Evolutionary conservation across 805 yeast species (phyloP).

Genomic region (Diddensiella transvaalensis): DNA sequence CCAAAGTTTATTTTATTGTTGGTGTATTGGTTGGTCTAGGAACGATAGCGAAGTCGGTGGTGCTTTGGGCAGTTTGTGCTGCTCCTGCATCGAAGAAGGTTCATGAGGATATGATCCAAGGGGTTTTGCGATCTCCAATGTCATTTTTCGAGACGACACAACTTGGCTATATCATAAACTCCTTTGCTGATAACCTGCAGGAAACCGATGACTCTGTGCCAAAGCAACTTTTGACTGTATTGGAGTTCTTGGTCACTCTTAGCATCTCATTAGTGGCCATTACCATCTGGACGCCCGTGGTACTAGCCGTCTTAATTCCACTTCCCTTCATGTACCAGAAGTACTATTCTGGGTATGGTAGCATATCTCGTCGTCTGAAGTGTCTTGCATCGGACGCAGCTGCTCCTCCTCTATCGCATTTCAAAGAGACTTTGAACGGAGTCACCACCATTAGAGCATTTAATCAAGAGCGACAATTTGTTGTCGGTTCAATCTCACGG

Average conservation of each 20-base stretch:
- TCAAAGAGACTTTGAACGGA: slow-evolving; percentile 76
- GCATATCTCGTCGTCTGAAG: slow-evolving; percentile 70
- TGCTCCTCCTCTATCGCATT: slow-evolving; percentile 73
- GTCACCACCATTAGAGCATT: slow-evolving; percentile 72
- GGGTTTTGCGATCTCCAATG: slow-evolving; percentile 86
- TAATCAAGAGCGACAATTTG: slow-evolving; percentile 58
- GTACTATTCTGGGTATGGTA: slow-evolving; percentile 64
- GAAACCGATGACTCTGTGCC: slow-evolving; percentile 71
- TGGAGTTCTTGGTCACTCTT: slow-evolving; percentile 33
- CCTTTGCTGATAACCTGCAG: slow-evolving; percentile 85
- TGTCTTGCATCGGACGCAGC: slow-evolving; percentile 63
- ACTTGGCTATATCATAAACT: slow-evolving; percentile 79
- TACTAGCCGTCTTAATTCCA: slow-evolving; percentile 66
- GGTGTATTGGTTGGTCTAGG: slow-evolving; percentile 43
- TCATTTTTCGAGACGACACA: slow-evolving; percentile 91
- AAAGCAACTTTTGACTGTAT: slow-evolving; percentile 34
- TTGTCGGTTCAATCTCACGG: slow-evolving; percentile 37
- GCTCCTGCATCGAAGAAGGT: slow-evolving; percentile 32
- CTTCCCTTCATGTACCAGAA: slow-evolving; percentile 57
- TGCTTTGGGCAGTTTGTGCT: slow-evolving; percentile 48
- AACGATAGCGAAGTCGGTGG: slow-evolving; percentile 51
- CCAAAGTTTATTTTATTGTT: slow-evolving; percentile 57
- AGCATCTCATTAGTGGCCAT: slow-evolving; percentile 71
- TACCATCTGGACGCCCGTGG: slow-evolving; percentile 81
- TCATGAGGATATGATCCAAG: slow-evolving; percentile 70